Conservation (phyloP, 75 land plant species). For the Cunninghamia lanceolata region DNA sequence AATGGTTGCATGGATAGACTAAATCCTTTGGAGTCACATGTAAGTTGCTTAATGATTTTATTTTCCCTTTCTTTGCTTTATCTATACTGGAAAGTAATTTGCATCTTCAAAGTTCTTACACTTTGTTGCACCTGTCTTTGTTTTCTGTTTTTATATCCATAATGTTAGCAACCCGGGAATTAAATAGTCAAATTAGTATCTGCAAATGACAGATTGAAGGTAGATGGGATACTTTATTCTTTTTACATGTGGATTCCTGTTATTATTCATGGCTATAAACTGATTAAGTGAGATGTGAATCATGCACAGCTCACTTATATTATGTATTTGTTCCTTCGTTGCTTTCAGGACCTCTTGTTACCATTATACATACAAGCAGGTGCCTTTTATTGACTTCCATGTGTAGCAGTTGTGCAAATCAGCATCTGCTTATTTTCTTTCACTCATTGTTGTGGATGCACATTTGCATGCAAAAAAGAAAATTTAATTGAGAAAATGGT, state of each 20-base stretch:
- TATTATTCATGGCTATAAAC: neutral
- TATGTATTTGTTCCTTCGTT: conserved; percentile 9
- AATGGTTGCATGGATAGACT: neutral
- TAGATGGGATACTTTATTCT: neutral
- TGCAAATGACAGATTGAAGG: neutral
- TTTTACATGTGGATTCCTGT: neutral
- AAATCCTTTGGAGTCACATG: neutral
- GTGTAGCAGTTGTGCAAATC: conserved; percentile 11
- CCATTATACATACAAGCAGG: conserved; percentile 7
- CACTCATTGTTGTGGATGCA: conserved; percentile 12
- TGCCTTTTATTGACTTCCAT: conserved; percentile 2
- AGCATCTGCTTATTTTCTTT: conserved; percentile 11
- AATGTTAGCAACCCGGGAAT: neutral
- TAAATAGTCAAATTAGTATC: neutral
- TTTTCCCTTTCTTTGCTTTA: neutral
- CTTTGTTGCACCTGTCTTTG: neutral
- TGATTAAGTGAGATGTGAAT: conserved; percentile 6
- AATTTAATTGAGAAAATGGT: conserved; percentile 11
- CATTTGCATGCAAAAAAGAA: conserved; percentile 10
- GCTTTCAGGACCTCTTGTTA: conserved; percentile 10
- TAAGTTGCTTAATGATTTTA: neutral
- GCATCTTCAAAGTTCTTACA: neutral
- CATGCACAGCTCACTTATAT: conserved; percentile 11
- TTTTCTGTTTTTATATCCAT: neutral
- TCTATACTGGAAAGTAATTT: neutral